phyloP scores from a whole-genome alignment of 176 grass and related monocot genomes.

The Oryza meyeriana region DNA sequence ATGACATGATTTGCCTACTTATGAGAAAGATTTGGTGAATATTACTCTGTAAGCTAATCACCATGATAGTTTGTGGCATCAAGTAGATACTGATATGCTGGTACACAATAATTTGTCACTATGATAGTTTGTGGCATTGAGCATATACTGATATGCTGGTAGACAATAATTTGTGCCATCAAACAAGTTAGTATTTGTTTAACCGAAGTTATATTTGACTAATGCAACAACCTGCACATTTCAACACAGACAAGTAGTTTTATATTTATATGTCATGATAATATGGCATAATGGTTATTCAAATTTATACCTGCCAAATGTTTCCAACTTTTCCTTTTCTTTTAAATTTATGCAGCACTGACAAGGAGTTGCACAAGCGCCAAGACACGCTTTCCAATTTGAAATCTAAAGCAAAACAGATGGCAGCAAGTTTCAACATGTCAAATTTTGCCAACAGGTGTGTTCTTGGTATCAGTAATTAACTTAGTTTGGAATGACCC shows the following conservation, averaged over 20 bases:
- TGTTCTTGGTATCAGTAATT: conserved; percentile 13
- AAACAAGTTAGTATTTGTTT: neutral
- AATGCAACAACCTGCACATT: neutral
- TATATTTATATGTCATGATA: no score
- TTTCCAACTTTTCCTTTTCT: neutral
- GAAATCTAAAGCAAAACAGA: conserved; percentile 86
- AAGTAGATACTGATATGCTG: neutral
- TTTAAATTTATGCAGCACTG: conserved; percentile 49
- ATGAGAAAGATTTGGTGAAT: neutral
- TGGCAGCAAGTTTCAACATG: conserved; percentile 78
- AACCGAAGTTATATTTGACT: neutral
- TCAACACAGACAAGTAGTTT: neutral
- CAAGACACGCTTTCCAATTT: conserved; percentile 77
- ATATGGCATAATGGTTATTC: no score
- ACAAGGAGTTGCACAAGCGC: conserved; percentile 88
- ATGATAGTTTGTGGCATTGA: no score
- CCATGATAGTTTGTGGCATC: neutral
- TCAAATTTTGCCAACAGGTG: conserved; percentile 91
- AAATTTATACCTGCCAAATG: no score
- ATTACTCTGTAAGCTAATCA: neutral
- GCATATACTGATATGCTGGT: no score
- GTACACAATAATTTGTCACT: no score
- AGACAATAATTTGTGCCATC: neutral
- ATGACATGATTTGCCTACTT: conserved; percentile 2
- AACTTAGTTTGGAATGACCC: neutral